A percentile compares a stretch with the other conserved stretches of the same genome.
Conservation (phyloP, 169 alveolate species). For the Cryptosporidium baileyi region DNA sequence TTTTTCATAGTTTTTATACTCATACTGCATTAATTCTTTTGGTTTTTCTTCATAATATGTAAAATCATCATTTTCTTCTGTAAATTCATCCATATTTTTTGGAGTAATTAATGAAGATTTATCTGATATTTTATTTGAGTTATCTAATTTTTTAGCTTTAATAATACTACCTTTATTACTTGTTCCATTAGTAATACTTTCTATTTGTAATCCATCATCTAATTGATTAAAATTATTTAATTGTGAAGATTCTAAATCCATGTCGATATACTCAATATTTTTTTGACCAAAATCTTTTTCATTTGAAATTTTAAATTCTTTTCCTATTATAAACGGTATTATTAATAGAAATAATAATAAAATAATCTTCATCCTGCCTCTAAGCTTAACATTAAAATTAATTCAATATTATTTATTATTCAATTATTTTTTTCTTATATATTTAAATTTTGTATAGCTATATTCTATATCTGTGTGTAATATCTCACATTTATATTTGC, state of each 20-base stretch:
- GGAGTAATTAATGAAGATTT: not conserved
- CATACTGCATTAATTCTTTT: conserved; percentile 28
- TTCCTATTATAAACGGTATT: not conserved
- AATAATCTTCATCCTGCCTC: conserved; percentile 8
- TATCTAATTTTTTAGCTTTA: not conserved
- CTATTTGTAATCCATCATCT: not conserved
- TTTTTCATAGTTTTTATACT: conserved; percentile 8
- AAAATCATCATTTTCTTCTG: not conserved
- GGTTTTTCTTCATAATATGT: conserved; percentile 45
- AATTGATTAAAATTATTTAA: not conserved
- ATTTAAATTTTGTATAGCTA: too few species aligned
- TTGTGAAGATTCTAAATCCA: too few species aligned
- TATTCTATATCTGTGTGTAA: not conserved
- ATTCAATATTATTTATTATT: too few species aligned
- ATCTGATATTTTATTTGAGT: not conserved
- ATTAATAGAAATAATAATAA: not conserved
- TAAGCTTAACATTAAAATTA: too few species aligned
- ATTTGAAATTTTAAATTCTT: too few species aligned
- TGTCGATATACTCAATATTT: too few species aligned
- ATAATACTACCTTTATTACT: not conserved
- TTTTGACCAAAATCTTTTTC: too few species aligned
- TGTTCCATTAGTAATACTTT: not conserved
- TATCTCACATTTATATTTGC: conserved; percentile 5
- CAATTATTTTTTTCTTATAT: too few species aligned
- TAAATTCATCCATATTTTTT: not conserved